A percentile compares a stretch with the other conserved stretches of the same genome.
Evolutionary conservation across 2,329 filamentous ascomycete genomes (phyloP).

Genomic region (Arthrocladium fulminans): DNA sequence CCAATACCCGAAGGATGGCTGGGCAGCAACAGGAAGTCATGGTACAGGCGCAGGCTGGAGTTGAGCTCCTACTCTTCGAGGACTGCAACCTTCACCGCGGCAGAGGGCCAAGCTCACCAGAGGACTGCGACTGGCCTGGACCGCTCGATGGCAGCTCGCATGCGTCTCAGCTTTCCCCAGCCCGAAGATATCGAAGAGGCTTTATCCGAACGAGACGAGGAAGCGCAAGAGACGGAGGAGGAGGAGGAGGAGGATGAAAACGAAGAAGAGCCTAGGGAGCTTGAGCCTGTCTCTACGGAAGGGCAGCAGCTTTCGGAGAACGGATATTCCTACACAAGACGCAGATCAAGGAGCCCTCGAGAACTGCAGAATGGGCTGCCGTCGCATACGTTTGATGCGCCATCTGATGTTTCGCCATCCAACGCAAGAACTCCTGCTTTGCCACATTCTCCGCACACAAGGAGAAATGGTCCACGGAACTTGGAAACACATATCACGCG

Average conservation of each 20-base stretch:
- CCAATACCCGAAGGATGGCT: slow-evolving; percentile 59
- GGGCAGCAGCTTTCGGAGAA: slow-evolving; percentile 16
- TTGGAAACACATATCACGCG: neutral
- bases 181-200: slow-evolving; percentile 26
- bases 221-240: slow-evolving; percentile 13
- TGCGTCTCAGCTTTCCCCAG: slow-evolving; percentile 28
- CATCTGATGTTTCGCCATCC: slow-evolving; percentile 11
- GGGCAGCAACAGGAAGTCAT: slow-evolving; percentile 53
- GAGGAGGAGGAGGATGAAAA: slow-evolving; percentile 11
- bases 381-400: slow-evolving; percentile 21
- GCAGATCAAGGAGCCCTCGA: neutral
- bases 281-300: slow-evolving; percentile 20
- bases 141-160: slow-evolving; percentile 23
- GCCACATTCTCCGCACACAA: neutral
- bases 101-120: slow-evolving; percentile 36
- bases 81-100: slow-evolving; percentile 44
- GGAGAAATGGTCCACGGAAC: neutral
- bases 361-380: slow-evolving; percentile 14
- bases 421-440: neutral
- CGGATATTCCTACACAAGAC: slow-evolving; percentile 9
- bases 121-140: slow-evolving; percentile 26
- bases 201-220: slow-evolving; percentile 9
- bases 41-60: slow-evolving; percentile 45
- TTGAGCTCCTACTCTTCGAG: slow-evolving; percentile 40
- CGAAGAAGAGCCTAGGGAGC: slow-evolving; percentile 10